Conservation (phyloP, 2,329 filamentous ascomycete species). For the Pyricularia sp. region DNA sequence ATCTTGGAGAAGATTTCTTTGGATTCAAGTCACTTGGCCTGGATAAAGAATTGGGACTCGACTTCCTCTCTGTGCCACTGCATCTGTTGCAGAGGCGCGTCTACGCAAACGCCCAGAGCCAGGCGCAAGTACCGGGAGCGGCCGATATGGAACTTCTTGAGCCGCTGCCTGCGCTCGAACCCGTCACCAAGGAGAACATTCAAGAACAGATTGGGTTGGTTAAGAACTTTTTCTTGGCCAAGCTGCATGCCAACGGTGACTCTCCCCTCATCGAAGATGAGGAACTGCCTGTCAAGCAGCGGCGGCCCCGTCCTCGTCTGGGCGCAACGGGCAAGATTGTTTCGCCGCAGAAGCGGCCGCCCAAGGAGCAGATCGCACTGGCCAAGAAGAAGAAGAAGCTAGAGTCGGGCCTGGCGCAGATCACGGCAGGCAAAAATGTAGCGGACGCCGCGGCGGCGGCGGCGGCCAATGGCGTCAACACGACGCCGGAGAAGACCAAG, state of each 20-base stretch:
- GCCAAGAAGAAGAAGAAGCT: conserved; percentile 84
- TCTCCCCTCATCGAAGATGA: conserved; percentile 87
- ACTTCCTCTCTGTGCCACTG: conserved; percentile 82
- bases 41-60: conserved; percentile 80
- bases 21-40: conserved; percentile 93
- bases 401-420: conserved; percentile 41
- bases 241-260: conserved; percentile 75
- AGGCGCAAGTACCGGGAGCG: conserved; percentile 53
- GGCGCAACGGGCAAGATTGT: conserved; percentile 76
- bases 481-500: conserved; percentile 32
- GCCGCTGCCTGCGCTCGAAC: conserved; percentile 59
- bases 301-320: conserved; percentile 58
- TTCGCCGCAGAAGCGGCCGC: conserved; percentile 71
- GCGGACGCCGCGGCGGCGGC: conserved; percentile 15
- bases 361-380: conserved; percentile 72
- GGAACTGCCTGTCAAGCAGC: conserved; percentile 86
- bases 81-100: conserved; percentile 91
- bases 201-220: conserved; percentile 76
- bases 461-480: conserved; percentile 16
- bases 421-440: conserved; percentile 31
- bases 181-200: conserved; percentile 71
- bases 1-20: conserved; percentile 97
- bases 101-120: conserved; percentile 73
- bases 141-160: conserved; percentile 55
- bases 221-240: conserved; percentile 83